These are phyloP conservation scores for Didymellaceae sp. DNA, from an alignment of 2,329 filamentous ascomycete species.

Conservation along the genomic window DNA sequence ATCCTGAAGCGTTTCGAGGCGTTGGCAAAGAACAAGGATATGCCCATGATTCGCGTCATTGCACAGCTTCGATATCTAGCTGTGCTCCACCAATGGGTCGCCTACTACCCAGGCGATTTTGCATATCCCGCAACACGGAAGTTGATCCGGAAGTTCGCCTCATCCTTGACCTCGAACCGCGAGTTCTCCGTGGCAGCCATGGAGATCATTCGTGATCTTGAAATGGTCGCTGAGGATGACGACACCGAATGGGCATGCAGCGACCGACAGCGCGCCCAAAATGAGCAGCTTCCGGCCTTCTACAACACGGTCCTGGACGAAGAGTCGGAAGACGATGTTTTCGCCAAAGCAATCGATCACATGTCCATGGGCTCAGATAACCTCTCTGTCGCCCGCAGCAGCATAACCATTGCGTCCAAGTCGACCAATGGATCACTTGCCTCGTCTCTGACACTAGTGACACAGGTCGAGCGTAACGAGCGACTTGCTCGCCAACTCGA, in stretches of 20 bases:
- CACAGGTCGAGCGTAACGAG: slow-evolving; percentile 79
- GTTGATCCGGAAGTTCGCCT: slow-evolving; percentile 76
- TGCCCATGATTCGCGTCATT: slow-evolving; percentile 77
- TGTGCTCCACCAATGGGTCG: slow-evolving; percentile 87
- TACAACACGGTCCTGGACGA: slow-evolving; percentile 51
- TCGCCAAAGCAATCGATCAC: slow-evolving; percentile 38
- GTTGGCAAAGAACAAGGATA: slow-evolving; percentile 69
- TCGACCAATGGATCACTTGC: slow-evolving; percentile 36
- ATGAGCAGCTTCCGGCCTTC: slow-evolving; percentile 52
- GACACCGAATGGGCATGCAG: slow-evolving; percentile 91
- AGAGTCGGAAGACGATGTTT: slow-evolving; percentile 46
- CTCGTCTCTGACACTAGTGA: slow-evolving; percentile 60
- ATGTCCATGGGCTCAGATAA: slow-evolving; percentile 39
- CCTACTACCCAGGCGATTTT: slow-evolving; percentile 91
- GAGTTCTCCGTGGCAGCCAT: slow-evolving; percentile 85
- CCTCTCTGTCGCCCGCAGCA: slow-evolving; percentile 41
- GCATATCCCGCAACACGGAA: slow-evolving; percentile 76
- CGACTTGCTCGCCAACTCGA: slow-evolving; percentile 75
- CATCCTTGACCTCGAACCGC: slow-evolving; percentile 74
- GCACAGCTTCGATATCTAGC: slow-evolving; percentile 84
- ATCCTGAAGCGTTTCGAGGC: slow-evolving; percentile 79
- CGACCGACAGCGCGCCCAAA: slow-evolving; percentile 66
- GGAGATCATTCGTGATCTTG: slow-evolving; percentile 82
- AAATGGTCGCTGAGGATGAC: slow-evolving; percentile 81
- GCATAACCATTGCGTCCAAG: slow-evolving; percentile 32